Conservation (phyloP, 768 basidiomycete species). For the Austroboletus eburneus region DNA sequence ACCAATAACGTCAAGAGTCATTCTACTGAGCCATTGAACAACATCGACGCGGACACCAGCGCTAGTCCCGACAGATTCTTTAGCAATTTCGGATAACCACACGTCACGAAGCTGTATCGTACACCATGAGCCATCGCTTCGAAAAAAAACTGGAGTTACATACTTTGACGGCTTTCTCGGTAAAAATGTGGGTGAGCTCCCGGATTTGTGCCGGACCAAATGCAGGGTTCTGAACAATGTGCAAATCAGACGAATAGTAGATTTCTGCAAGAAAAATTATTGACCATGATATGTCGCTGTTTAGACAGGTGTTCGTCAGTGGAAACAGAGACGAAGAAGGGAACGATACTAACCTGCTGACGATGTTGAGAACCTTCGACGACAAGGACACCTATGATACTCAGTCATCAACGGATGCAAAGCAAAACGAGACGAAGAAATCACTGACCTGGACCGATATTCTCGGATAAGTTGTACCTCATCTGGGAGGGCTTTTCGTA, state of each 20-base stretch:
- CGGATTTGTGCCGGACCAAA: slow-evolving; percentile 58
- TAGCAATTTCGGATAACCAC: slow-evolving; percentile 33
- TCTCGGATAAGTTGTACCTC: background rate
- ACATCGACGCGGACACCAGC: slow-evolving; percentile 24
- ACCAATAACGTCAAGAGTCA: slow-evolving; percentile 37
- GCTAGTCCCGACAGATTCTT: slow-evolving; percentile 12
- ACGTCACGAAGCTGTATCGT: slow-evolving; percentile 39
- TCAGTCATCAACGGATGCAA: background rate
- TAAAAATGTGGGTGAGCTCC: slow-evolving; percentile 53
- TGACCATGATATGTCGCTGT: slow-evolving; percentile 26
- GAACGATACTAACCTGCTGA: slow-evolving; percentile 27
- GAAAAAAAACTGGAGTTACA: background rate
- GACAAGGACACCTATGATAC: background rate
- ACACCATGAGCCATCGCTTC: background rate
- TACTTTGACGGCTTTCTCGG: slow-evolving; percentile 52
- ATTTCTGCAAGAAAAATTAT: background rate
- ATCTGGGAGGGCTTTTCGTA: slow-evolving; percentile 2
- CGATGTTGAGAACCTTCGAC: slow-evolving; percentile 29
- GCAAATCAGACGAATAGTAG: background rate
- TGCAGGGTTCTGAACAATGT: slow-evolving; percentile 49
- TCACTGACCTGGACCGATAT: background rate
- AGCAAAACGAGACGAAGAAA: background rate
- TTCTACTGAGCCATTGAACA: slow-evolving; percentile 29
- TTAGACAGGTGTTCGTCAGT: background rate
- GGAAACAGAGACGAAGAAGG: background rate